Evolutionary conservation across 2,329 filamentous ascomycete genomes (phyloP).

Genomic region (Pyricularia pennisetigena): DNA sequence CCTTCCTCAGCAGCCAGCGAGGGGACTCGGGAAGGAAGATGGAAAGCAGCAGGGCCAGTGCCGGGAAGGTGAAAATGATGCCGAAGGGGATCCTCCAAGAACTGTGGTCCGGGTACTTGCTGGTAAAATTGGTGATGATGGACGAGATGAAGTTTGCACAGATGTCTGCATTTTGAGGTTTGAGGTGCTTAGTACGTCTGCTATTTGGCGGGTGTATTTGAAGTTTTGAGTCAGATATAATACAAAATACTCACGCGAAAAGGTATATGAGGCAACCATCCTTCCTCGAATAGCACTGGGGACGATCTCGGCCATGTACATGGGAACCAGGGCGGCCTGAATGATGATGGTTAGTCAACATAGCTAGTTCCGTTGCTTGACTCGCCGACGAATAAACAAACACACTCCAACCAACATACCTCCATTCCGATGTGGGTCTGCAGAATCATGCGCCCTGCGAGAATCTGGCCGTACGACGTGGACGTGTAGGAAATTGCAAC

Average conservation of each 20-base stretch:
- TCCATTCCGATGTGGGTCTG: slow-evolving; percentile 8
- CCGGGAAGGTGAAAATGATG: slow-evolving; percentile 11
- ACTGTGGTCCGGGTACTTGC: slow-evolving; percentile 9
- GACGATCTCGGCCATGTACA: slow-evolving; percentile 14
- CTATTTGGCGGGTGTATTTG: not conserved
- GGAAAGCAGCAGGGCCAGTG: slow-evolving; percentile 9
- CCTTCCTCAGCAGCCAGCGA: slow-evolving; percentile 17
- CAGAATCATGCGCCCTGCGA: slow-evolving; percentile 10
- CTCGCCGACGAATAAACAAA: too few species aligned
- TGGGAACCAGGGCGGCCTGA: slow-evolving; percentile 10
- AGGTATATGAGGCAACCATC: slow-evolving; percentile 11
- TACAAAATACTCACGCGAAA: slow-evolving; percentile 6
- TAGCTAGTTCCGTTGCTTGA: not conserved
- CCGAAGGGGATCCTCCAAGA: slow-evolving; percentile 13
- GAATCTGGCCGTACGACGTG: slow-evolving; percentile 7
- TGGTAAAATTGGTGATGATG: slow-evolving; percentile 13
- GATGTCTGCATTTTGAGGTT: slow-evolving; percentile 4
- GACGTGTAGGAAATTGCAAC: slow-evolving; percentile 8
- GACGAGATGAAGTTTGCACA: slow-evolving; percentile 13
- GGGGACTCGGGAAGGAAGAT: slow-evolving; percentile 16
- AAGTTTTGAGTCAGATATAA: not conserved
- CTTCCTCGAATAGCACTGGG: slow-evolving; percentile 12
- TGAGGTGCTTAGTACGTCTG: not conserved
- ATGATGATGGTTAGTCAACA: not conserved
- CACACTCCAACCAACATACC: not conserved